Conservation (phyloP, 2,329 filamentous ascomycete genomes). For the Epichloe elymi region DNA sequence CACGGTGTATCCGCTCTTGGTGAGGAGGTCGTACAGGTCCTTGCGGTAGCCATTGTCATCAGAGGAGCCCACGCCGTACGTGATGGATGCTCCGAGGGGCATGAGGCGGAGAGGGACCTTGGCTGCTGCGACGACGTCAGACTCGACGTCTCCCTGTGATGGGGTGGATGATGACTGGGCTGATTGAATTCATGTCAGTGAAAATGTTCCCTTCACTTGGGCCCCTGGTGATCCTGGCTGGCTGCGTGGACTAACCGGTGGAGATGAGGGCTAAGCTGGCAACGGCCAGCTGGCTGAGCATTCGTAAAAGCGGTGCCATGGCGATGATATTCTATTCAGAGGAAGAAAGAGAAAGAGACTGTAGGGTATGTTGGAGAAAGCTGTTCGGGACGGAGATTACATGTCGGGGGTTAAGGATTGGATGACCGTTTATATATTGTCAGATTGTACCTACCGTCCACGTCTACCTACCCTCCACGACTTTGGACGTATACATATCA, state of each 20-base stretch:
- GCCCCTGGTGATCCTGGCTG: neutral
- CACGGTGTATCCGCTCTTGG: slow-evolving; percentile 19
- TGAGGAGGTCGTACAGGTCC: slow-evolving; percentile 18
- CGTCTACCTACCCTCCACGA: too few species aligned
- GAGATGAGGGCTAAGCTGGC: slow-evolving; percentile 15
- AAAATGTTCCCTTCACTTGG: neutral
- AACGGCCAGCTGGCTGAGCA: slow-evolving; percentile 7
- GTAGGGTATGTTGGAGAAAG: too few species aligned
- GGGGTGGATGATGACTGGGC: neutral
- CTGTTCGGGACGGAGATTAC: too few species aligned
- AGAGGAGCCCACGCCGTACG: slow-evolving; percentile 22
- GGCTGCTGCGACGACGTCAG: neutral
- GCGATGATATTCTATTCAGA: neutral
- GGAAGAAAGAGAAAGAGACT: too few species aligned
- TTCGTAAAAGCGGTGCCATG: slow-evolving; percentile 7
- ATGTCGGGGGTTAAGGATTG: too few species aligned
- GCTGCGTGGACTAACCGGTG: slow-evolving; percentile 4
- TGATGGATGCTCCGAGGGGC: slow-evolving; percentile 31
- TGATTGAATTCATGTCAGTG: neutral
- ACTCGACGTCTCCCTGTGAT: neutral
- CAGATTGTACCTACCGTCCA: too few species aligned
- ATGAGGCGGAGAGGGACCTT: slow-evolving; percentile 27
- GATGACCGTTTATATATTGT: too few species aligned
- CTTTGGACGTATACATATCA: too few species aligned
- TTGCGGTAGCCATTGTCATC: slow-evolving; percentile 27